Evolutionary conservation across 2,329 filamentous ascomycete species (phyloP).

Genomic region (Fusarium clavum): DNA sequence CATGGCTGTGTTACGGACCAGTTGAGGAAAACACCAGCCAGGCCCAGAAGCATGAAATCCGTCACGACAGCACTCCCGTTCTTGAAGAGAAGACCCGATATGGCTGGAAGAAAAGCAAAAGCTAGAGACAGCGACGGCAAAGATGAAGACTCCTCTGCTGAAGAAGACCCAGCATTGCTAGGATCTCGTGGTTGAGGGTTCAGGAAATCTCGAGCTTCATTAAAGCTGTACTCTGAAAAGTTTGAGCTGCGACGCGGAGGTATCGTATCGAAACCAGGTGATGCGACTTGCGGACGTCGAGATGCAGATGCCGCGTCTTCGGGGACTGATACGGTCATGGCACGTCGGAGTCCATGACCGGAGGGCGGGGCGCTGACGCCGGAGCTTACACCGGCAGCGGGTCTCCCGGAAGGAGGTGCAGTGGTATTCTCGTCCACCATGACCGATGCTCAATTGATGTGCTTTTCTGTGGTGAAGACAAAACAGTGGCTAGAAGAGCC

Average conservation of each 20-base stretch:
- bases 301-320: slow-evolving; percentile 29
- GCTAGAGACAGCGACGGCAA: slow-evolving; percentile 86
- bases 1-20: slow-evolving; percentile 93
- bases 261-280: slow-evolving; percentile 44
- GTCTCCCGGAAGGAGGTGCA: slow-evolving; percentile 35
- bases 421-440: slow-evolving; percentile 39
- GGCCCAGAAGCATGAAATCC: slow-evolving; percentile 81
- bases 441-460: slow-evolving; percentile 17
- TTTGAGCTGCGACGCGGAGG: slow-evolving; percentile 77
- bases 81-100: slow-evolving; percentile 86
- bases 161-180: slow-evolving; percentile 47
- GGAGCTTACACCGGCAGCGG: slow-evolving; percentile 46
- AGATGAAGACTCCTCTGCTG: slow-evolving; percentile 67
- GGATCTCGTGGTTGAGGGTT: slow-evolving; percentile 58
- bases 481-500: slow-evolving; percentile 3
- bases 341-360: slow-evolving; percentile 56
- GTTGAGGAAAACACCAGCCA: slow-evolving; percentile 88
- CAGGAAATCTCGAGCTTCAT: slow-evolving; percentile 77
- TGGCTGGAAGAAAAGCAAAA: slow-evolving; percentile 84
- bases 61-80: slow-evolving; percentile 87
- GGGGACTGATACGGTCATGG: slow-evolving; percentile 54
- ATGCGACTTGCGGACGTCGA: slow-evolving; percentile 27
- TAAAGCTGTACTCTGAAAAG: slow-evolving; percentile 80
- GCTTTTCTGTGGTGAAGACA: slow-evolving; percentile 1
- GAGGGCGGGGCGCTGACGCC: slow-evolving; percentile 42